These are phyloP conservation scores for Drechslerella coelobrocha DNA, from an alignment of 2,329 filamentous ascomycete genomes.

Conservation along the genomic window DNA sequence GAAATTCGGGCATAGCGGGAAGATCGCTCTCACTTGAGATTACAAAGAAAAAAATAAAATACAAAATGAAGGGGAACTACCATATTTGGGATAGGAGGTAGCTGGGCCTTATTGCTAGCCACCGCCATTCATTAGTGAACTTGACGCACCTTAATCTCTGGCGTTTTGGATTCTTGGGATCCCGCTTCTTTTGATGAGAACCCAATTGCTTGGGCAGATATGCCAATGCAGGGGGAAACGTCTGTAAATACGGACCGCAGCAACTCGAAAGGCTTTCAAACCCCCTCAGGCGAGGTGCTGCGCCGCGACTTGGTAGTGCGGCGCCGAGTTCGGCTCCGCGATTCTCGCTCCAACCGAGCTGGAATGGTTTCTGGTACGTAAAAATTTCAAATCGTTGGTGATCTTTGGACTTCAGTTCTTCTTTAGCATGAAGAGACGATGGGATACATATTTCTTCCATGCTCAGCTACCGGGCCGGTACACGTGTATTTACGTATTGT, in stretches of 20 bases:
- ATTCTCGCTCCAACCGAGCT: background rate
- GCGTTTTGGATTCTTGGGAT: background rate
- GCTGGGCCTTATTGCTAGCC: background rate
- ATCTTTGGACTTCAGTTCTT: background rate
- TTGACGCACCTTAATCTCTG: slow-evolving; percentile 3
- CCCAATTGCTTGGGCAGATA: background rate
- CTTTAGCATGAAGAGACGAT: too few relatives aligned
- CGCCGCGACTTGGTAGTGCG: too few relatives aligned
- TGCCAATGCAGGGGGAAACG: slow-evolving; percentile 3
- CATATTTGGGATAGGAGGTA: background rate
- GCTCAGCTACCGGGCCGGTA: too few relatives aligned
- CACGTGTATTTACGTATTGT: background rate
- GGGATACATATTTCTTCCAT: too few relatives aligned
- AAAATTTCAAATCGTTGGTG: background rate
- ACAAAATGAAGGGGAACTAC: background rate
- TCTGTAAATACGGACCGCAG: background rate
- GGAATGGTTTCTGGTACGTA: slow-evolving; percentile 2
- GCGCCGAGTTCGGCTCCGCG: too few relatives aligned
- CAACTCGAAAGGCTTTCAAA: too few relatives aligned
- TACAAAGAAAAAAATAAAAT: background rate
- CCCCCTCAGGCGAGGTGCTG: too few relatives aligned
- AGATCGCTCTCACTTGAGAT: background rate
- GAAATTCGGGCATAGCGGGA: background rate
- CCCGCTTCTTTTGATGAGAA: background rate
- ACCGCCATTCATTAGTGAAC: background rate